phyloP scores from a whole-genome alignment of 805 yeast genomes.

The Metschnikowia orientalis region DNA sequence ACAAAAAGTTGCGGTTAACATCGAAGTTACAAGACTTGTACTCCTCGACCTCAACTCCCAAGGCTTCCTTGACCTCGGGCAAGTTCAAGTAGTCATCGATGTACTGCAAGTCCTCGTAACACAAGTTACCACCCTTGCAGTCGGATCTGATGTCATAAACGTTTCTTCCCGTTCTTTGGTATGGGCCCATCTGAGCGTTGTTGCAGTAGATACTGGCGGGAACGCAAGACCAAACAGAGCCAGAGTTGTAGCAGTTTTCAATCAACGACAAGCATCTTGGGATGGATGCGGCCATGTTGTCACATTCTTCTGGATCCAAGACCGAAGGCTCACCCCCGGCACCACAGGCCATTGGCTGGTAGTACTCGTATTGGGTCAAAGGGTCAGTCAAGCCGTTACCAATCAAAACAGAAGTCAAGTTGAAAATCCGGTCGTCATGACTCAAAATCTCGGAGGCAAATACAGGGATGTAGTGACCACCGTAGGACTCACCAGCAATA shows the following conservation, averaged over 20 bases:
- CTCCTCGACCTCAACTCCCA: conserved; percentile 85
- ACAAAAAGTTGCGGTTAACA: conserved; percentile 72
- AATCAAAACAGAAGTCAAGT: conserved; percentile 60
- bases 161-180: conserved; percentile 70
- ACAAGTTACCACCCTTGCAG: conserved; percentile 66
- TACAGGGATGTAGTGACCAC: conserved; percentile 90
- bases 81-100: conserved; percentile 75
- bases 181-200: conserved; percentile 63
- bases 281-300: conserved; percentile 53
- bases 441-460: conserved; percentile 77
- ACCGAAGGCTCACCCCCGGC: conserved; percentile 79
- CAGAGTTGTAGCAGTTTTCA: conserved; percentile 70
- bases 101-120: conserved; percentile 75
- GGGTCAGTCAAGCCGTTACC: conserved; percentile 95
- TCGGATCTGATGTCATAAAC: conserved; percentile 82
- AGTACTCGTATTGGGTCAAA: conserved; percentile 36
- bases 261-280: conserved; percentile 76
- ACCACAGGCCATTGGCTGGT: conserved; percentile 91
- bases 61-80: conserved; percentile 68
- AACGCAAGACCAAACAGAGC: conserved; percentile 77
- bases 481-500: conserved; percentile 91
- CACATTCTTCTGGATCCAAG: conserved; percentile 64
- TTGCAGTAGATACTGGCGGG: conserved; percentile 92
- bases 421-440: conserved; percentile 37
- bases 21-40: conserved; percentile 75